Evolutionary conservation across 2,329 filamentous ascomycete genomes (phyloP), one percentile per base, ranked within the genome.

Genomic region (Phyllosticta citrichinensis): DNA sequence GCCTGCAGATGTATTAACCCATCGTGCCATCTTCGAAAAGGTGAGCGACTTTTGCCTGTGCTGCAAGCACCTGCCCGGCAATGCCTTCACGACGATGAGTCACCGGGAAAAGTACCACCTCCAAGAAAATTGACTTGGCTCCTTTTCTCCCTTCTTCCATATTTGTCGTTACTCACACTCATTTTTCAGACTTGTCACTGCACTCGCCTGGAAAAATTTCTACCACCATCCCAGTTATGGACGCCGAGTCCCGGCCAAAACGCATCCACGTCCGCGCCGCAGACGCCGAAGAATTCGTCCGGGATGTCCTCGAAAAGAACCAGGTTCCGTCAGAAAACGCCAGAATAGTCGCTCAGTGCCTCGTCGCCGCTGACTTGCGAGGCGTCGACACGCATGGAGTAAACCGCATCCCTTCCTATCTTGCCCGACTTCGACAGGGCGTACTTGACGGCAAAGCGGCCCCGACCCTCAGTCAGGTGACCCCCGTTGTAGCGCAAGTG

Each of bases 351-450:
- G 84, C 88, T n/a, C 75, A 76, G 63, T 88, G 85, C 64, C 82
- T 93, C 1, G 80, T 92, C 1, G 82, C 83, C 40, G 89, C 89
- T 12, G 89, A 93, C 66, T 81, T 93, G 0, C 85, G 89, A 51
- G 89, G 88, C 56, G 85, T 92, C 25, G 89, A 93, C 69, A 90
- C 87, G 0, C 89, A 93, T 70, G 89, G 86, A 63, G 84, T 88
- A 71, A 90, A 89, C 71, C 84, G 89, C 5, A 84, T 93, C 51
- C 88, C 88, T 1, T 89, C 86, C 0, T 93, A 93, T 76, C 83
- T 92, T 77, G 80, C 83, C 59, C 85, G 89, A 19, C 81, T 92
- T 64, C 83, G 87, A 2, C 80, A 86, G 68, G 85, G 85, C 2
- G 86, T 88, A 1, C 80, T 93, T 8, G 78, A 88, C 65, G 77